Evolutionary conservation across 192 early-diverging fungal genomes (phyloP), one percentile per base, ranked within the genome.

Genomic region (Umbelopsis sp.): DNA sequence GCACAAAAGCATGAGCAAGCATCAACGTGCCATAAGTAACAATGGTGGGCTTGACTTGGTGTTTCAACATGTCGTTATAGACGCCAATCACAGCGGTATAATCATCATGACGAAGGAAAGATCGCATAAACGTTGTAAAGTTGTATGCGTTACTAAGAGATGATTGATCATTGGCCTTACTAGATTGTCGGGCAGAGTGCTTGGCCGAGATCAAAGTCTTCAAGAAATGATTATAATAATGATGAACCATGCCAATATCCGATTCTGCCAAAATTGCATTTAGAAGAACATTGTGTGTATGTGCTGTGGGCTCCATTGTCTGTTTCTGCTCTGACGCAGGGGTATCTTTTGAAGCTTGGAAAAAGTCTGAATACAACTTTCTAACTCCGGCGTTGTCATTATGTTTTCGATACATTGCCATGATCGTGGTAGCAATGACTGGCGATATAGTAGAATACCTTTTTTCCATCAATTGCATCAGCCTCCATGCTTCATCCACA

Each of bases 71-170:
- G 41, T 80, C 75, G 44, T 67, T 22, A 69, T 74, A 78, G 15
- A 79, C 67, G 22, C 72, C 46, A 49, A 64, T 64, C 6, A 77
- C 75, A 49, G 71, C 68, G 5, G 15, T 27, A 21, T 75, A 49
- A 25, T 73, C 65, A 44, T 74, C 46, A 49, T 51, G 75, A 15
- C 75, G 66, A 48, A 76, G 48, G 64, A 80, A 80, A 18, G 65
- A 68, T 20, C 77, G 52, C 73, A 82, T 80, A 64, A 82, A 82
- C 10, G 30, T 51, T 13, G 68, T 80, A 64, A 78, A 82, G 30
- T 64, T 71, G 48, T 74, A 78, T 2, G 70, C 76, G 49, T 52
- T 70, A 16, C 67, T 27, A 4, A 61, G 33, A 1, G 15, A 15
- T 1, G 51, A 27, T 27, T 65, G 68, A 4, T 48, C 67, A 33